Evolutionary conservation across 1,284 basidiomycete genomes (phyloP).

Genomic region (Farysia itapuensis): DNA sequence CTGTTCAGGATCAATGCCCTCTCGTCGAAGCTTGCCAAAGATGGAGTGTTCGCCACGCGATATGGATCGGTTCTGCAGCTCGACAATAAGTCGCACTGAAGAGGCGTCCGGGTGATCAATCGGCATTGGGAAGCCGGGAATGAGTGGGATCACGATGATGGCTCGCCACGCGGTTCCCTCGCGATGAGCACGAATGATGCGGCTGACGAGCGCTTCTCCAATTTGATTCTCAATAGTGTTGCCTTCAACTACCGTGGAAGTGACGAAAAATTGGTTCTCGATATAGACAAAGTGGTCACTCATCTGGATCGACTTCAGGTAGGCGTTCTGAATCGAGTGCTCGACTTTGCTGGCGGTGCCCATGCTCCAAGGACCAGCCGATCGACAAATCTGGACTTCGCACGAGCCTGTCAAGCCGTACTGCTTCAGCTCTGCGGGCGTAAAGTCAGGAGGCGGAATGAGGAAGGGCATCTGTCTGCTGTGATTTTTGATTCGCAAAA

Average conservation of each 20-base stretch:
- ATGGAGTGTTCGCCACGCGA: slow-evolving; percentile 88
- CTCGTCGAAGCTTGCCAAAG: slow-evolving; percentile 79
- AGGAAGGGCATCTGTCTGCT: slow-evolving; percentile 88
- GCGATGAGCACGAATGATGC: slow-evolving; percentile 84
- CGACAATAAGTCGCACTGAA: slow-evolving; percentile 67
- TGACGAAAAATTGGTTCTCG: slow-evolving; percentile 99
- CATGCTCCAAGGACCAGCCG: slow-evolving; percentile 92
- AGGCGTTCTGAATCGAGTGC: slow-evolving; percentile 92
- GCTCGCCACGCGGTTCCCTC: slow-evolving; percentile 85
- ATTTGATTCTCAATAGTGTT: slow-evolving; percentile 88
- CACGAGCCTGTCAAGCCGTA: slow-evolving; percentile 91
- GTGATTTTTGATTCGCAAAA: slow-evolving; percentile 69
- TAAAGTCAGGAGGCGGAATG: slow-evolving; percentile 90
- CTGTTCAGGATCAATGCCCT: slow-evolving; percentile 82
- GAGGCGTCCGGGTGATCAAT: slow-evolving; percentile 90
- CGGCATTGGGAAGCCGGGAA: slow-evolving; percentile 92
- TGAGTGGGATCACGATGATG: slow-evolving; percentile 85
- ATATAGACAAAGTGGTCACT: slow-evolving; percentile 73
- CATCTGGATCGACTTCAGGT: slow-evolving; percentile 85
- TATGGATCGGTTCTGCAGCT: slow-evolving; percentile 75
- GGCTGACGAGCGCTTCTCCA: slow-evolving; percentile 87
- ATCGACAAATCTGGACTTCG: slow-evolving; percentile 94
- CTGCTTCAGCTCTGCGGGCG: slow-evolving; percentile 74
- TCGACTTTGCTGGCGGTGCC: slow-evolving; percentile 84
- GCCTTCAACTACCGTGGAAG: slow-evolving; percentile 85